Evolutionary conservation across 2,329 filamentous ascomycete species (phyloP).

Genomic region (Ophiognomonia clavigignenti-juglandacearum): DNA sequence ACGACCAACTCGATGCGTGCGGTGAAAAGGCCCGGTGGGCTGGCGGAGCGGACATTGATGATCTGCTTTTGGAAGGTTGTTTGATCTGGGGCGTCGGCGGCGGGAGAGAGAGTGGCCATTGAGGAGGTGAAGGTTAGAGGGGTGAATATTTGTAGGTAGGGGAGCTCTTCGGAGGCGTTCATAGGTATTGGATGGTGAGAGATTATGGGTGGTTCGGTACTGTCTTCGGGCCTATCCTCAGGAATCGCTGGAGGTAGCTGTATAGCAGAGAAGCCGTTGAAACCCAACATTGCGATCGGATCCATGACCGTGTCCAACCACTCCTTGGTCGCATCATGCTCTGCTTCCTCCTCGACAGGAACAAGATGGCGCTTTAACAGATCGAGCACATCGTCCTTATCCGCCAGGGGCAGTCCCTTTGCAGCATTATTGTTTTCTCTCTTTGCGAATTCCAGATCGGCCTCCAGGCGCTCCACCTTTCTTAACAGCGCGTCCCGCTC

Average conservation of each 20-base stretch:
- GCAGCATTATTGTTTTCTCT: conserved; percentile 47
- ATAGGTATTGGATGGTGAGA: conserved; percentile 64
- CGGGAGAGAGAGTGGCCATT: conserved; percentile 38
- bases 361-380: conserved; percentile 38
- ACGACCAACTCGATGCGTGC: conserved; percentile 55
- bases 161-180: conserved; percentile 58
- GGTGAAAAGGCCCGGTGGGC: conserved; percentile 50
- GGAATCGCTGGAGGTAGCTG: conserved; percentile 7
- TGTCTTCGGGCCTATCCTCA: conserved; percentile 23
- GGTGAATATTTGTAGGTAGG: conserved; percentile 68
- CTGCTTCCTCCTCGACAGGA: conserved; percentile 27
- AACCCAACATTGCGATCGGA: conserved; percentile 47
- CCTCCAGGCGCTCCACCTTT: conserved; percentile 52
- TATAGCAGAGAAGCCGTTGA: conserved; percentile 23
- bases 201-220: conserved; percentile 36
- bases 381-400: conserved; percentile 31
- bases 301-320: conserved; percentile 46
- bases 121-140: conserved; percentile 58
- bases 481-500: conserved; percentile 47
- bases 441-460: conserved; percentile 52
- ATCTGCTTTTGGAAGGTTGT: conserved; percentile 48
- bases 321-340: conserved; percentile 29
- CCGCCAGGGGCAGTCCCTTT: neutral
- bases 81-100: conserved; percentile 19
- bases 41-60: conserved; percentile 45